Conservation (phyloP, 495 filamentous ascomycete genomes). For the Pseudomonodictys pantanalensis region DNA sequence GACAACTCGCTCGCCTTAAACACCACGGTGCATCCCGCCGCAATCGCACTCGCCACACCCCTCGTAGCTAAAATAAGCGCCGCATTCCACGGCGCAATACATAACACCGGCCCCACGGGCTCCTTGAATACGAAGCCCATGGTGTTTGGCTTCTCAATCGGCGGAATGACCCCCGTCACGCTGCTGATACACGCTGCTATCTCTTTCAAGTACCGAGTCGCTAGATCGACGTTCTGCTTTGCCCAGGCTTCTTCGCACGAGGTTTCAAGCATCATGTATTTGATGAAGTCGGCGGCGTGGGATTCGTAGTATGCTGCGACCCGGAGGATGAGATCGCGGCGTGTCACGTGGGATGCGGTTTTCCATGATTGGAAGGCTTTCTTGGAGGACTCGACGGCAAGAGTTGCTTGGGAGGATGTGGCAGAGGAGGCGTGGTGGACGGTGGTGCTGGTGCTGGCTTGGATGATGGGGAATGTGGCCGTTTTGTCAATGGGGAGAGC, state of each 20-base stretch:
- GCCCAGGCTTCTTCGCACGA: slow-evolving; percentile 33
- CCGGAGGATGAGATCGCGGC: slow-evolving; percentile 68
- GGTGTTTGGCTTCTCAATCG: slow-evolving; percentile 35
- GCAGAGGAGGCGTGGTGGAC: slow-evolving; percentile 61
- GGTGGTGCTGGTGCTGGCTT: slow-evolving; percentile 58
- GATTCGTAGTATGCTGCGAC: slow-evolving; percentile 65
- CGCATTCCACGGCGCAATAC: slow-evolving; percentile 39
- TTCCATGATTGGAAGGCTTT: slow-evolving; percentile 71
- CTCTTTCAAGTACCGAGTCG: slow-evolving; percentile 31
- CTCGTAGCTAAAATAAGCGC: slow-evolving; percentile 32
- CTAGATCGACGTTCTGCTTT: slow-evolving; percentile 25
- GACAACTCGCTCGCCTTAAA: slow-evolving; percentile 23
- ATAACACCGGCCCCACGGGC: slow-evolving; percentile 34
- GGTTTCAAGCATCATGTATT: slow-evolving; percentile 32
- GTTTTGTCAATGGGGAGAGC: slow-evolving; percentile 56
- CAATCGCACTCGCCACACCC: slow-evolving; percentile 17
- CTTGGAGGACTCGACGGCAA: slow-evolving; percentile 62
- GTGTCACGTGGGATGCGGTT: slow-evolving; percentile 53
- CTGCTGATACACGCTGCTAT: slow-evolving; percentile 31
- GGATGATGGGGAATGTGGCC: slow-evolving; percentile 57
- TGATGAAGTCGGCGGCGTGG: slow-evolving; percentile 48
- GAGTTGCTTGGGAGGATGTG: slow-evolving; percentile 56
- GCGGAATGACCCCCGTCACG: slow-evolving; percentile 32
- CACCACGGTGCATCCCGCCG: slow-evolving; percentile 27
- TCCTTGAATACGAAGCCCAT: slow-evolving; percentile 38